A percentile compares a stretch with the other conserved stretches of the same genome.
Evolutionary conservation across 2,329 filamentous ascomycete species (phyloP).

Genomic region (Colletotrichum shisoi): DNA sequence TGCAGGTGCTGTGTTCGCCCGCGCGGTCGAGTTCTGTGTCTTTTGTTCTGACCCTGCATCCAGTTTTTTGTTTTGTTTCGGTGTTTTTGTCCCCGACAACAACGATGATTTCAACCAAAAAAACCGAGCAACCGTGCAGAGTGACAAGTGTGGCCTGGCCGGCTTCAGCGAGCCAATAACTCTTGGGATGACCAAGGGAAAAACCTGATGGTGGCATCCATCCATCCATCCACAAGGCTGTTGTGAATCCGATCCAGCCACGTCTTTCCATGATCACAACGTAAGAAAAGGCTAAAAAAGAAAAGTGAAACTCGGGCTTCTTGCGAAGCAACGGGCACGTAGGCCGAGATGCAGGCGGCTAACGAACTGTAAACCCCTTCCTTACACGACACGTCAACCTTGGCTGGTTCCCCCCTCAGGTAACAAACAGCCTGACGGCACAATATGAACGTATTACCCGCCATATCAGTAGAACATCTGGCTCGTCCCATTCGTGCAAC

Average conservation of each 20-base stretch:
- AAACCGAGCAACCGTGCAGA: not conserved
- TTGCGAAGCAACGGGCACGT: too few relatives aligned
- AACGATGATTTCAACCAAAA: too few relatives aligned
- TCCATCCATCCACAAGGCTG: too few relatives aligned
- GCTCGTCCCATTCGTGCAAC: slow-evolving; percentile 2
- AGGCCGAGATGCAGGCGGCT: too few relatives aligned
- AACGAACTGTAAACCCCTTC: too few relatives aligned
- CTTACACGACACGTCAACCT: too few relatives aligned
- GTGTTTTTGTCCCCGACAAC: not conserved
- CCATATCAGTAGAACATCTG: slow-evolving; percentile 6
- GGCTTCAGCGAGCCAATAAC: too few relatives aligned
- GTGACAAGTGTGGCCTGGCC: too few relatives aligned
- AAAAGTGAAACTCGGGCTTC: too few relatives aligned
- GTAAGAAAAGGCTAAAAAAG: not conserved
- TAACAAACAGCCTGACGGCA: too few relatives aligned
- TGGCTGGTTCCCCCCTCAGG: too few relatives aligned
- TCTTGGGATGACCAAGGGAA: not conserved
- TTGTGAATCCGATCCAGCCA: not conserved
- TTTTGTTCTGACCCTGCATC: not conserved
- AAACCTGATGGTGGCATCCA: not conserved
- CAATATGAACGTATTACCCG: slow-evolving; percentile 16
- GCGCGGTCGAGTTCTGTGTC: not conserved
- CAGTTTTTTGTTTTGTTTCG: not conserved
- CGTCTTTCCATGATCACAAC: not conserved
- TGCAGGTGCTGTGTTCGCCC: not conserved